Evolutionary conservation across 768 basidiomycete genomes (phyloP), one percentile per base, ranked within the genome.

Genomic region (Ramaria sp.): DNA sequence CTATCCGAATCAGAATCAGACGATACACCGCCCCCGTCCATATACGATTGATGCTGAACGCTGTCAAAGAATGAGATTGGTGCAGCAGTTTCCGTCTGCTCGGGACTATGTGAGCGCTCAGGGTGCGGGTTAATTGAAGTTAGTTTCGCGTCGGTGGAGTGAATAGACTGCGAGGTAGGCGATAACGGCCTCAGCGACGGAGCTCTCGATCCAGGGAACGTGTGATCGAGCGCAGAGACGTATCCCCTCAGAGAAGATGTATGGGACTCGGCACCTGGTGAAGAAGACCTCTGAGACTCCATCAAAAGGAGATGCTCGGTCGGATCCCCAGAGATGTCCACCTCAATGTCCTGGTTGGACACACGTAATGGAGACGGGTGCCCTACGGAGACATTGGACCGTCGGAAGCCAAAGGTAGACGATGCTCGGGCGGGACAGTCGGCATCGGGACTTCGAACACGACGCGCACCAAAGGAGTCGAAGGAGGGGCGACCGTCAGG

Each of bases 31-130:
- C 49, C 55, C 15, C 7, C 12, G 33, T 57, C 48, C 15, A 57
- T 31, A 38, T 34, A 57, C n/a, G 55, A 47, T 48, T 57, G 46
- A 24, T 42, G 55, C 37, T 57, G 55, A 20, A 57, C 47, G 38
- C 48, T 57, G 45, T 57, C 55, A 38, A 57, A 57, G 30, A 57
- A 57, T 12, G 45, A 48, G 20, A 57, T 57, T 15, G 55, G 46
- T 19, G 55, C 55, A 20, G 33, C 12, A 15, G 12, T 10, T 39
- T 57, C 55, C n/a, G 20, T 57, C 31, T 50, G 20, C 24, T n/a
- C 30, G 34, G 30, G 22, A 31, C 30, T 42, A 13, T 11, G 13
- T 7, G 51, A 15, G 7, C 20, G 33, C 7, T 37, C 31, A n/a
- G 33, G 20, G 7, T 52, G 51, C 3, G 48, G 22, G 12, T 37